These are phyloP conservation scores for Xylaria sp. DNA, from an alignment of 2,329 filamentous ascomycete species.

Conservation along the genomic window DNA sequence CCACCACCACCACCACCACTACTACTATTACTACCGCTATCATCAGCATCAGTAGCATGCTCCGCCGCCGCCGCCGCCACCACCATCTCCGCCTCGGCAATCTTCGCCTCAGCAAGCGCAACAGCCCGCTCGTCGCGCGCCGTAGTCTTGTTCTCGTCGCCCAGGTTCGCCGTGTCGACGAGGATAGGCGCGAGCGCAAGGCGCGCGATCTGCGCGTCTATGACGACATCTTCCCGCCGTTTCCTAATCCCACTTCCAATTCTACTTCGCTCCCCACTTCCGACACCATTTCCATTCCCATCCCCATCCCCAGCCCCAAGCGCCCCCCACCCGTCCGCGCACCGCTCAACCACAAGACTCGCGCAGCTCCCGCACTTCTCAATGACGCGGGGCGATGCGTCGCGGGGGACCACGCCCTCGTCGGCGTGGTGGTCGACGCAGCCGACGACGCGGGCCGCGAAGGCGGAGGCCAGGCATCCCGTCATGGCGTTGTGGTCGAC, in stretches of 20 bases:
- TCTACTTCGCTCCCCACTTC: conserved; percentile 48
- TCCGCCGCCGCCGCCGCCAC: neutral
- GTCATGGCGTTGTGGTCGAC: conserved; percentile 84
- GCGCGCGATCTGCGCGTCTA: conserved; percentile 70
- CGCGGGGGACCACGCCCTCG: conserved; percentile 63
- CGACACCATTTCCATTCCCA: no score
- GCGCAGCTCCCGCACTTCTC: conserved; percentile 77
- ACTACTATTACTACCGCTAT: neutral
- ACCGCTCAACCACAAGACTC: conserved; percentile 73
- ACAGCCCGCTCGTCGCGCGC: conserved; percentile 68
- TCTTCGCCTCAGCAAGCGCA: conserved; percentile 64
- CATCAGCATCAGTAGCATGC: neutral
- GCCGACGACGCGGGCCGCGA: conserved; percentile 64
- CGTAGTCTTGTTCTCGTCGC: conserved; percentile 70
- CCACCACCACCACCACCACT: neutral
- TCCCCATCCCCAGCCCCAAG: conserved; percentile 47
- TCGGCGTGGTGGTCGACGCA: conserved; percentile 85
- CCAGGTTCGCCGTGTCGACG: conserved; percentile 76
- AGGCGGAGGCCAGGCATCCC: conserved; percentile 66
- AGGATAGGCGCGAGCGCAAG: conserved; percentile 77
- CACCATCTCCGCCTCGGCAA: conserved; percentile 41
- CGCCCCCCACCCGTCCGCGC: conserved; percentile 66
- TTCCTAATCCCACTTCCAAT: conserved; percentile 48
- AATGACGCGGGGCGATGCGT: conserved; percentile 67
- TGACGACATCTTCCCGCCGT: conserved; percentile 30